These are phyloP conservation scores for Globisporangium middletonii DNA, from an alignment of 352 stramenopile species.

Conservation along the genomic window DNA sequence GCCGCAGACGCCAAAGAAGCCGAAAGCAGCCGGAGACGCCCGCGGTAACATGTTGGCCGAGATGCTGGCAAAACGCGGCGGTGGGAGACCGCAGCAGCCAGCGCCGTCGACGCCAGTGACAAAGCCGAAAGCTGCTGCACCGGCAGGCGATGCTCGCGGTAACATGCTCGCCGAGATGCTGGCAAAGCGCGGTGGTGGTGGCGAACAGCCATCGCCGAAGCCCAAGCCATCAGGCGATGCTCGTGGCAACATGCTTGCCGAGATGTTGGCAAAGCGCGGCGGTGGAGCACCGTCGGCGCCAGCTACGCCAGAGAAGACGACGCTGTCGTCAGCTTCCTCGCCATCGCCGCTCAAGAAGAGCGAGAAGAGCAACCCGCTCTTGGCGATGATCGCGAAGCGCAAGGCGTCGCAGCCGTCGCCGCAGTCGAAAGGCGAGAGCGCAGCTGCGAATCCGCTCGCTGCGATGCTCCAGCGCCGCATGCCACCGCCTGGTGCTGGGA, in stretches of 20 bases:
- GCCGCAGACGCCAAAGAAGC: neutral
- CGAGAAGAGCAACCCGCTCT: constrained; percentile 12
- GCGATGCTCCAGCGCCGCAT: constrained; percentile 10
- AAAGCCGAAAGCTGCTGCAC: neutral
- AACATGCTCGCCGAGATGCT: constrained; percentile 29
- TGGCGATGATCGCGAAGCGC: constrained; percentile 11
- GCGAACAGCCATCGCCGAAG: neutral
- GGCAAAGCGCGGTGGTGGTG: constrained; percentile 14
- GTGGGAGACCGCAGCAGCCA: neutral
- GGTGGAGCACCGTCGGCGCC: neutral
- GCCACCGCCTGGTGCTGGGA: constrained; percentile 1
- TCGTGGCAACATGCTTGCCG: constrained; percentile 16
- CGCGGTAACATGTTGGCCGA: constrained; percentile 18
- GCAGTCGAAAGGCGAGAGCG: neutral
- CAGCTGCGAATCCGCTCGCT: constrained; percentile 6
- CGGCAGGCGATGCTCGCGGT: constrained; percentile 3
- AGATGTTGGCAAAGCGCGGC: constrained; percentile 7
- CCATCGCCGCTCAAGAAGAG: neutral
- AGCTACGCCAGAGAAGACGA: neutral
- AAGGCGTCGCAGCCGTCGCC: neutral
- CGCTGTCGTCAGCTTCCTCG: neutral
- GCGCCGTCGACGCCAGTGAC: neutral
- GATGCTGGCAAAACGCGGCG: constrained; percentile 24
- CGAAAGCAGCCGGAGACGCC: neutral
- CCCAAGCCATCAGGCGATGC: constrained; percentile 5